These are phyloP conservation scores for Gonium pectorale DNA, from an alignment of 139 green algal species.

Conservation along the genomic window DNA sequence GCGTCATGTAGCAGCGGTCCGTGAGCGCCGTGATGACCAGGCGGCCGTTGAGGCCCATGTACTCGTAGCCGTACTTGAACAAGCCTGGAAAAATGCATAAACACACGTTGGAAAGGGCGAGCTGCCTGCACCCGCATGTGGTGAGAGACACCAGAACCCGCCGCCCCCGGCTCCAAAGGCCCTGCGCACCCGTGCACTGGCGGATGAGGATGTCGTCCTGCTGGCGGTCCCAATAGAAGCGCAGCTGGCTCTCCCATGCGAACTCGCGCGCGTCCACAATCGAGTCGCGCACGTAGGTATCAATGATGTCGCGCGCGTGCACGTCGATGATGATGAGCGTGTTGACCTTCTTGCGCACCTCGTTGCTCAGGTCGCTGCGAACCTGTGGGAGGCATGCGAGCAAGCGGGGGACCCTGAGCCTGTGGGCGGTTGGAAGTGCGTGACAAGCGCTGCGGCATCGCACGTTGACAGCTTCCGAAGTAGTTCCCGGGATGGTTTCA, in stretches of 20 bases:
- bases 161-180: no score
- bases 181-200: constrained; percentile 73
- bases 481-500: no score
- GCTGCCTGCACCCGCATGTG: no score
- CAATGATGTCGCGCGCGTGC: constrained; percentile 89
- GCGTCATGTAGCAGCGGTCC: constrained; percentile 91
- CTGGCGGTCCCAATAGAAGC: constrained; percentile 84
- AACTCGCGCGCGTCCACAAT: constrained; percentile 89
- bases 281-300: constrained; percentile 85
- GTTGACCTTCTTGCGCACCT: constrained; percentile 89
- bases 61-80: constrained; percentile 89
- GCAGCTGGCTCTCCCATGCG: constrained; percentile 88
- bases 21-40: constrained; percentile 89
- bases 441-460: no score
- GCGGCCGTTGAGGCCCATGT: constrained; percentile 88
- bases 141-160: no score
- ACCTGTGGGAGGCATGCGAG: no score
- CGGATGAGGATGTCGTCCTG: constrained; percentile 86
- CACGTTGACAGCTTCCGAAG: no score
- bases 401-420: no score
- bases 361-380: constrained; percentile 72
- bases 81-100: no score
- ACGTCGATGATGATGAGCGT: constrained; percentile 91
- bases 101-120: no score
- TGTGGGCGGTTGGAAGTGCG: no score